These are phyloP conservation scores for Venturia pyrina DNA, from an alignment of 2,329 filamentous ascomycete genomes.

Conservation along the genomic window DNA sequence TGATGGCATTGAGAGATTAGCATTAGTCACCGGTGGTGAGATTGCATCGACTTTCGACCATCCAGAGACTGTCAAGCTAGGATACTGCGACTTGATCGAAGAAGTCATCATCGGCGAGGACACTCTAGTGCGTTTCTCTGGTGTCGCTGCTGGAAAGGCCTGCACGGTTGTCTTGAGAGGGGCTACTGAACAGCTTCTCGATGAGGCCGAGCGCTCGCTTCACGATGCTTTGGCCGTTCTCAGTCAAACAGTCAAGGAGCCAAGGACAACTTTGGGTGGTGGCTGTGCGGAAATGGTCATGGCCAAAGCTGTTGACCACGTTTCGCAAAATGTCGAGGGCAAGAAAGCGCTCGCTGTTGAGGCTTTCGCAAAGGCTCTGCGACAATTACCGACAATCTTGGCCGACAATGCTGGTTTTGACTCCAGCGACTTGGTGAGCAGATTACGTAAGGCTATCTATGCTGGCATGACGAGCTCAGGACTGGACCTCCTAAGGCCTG, in stretches of 20 bases:
- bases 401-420: slow-evolving; percentile 97
- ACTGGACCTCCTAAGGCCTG: slow-evolving; percentile 77
- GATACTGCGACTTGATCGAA: slow-evolving; percentile 89
- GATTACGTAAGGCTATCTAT: slow-evolving; percentile 88
- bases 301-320: slow-evolving; percentile 93
- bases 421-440: slow-evolving; percentile 84
- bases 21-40: slow-evolving; percentile 91
- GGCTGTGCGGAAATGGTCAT: slow-evolving; percentile 98
- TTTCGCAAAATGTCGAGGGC: slow-evolving; percentile 85
- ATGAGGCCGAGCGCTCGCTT: slow-evolving; percentile 90
- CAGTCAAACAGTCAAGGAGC: slow-evolving; percentile 92
- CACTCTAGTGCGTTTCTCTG: slow-evolving; percentile 93
- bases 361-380: slow-evolving; percentile 76
- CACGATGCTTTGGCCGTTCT: slow-evolving; percentile 94
- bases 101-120: slow-evolving; percentile 98
- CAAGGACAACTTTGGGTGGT: slow-evolving; percentile 85
- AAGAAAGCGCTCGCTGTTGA: slow-evolving; percentile 94
- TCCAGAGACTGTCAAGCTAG: slow-evolving; percentile 92
- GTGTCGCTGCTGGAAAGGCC: slow-evolving; percentile 83
- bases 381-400: slow-evolving; percentile 90
- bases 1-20: slow-evolving; percentile 90
- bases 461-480: slow-evolving; percentile 88
- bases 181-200: slow-evolving; percentile 90
- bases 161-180: slow-evolving; percentile 96
- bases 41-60: slow-evolving; percentile 98